Evolutionary conservation across 768 basidiomycete genomes (phyloP), one percentile per base, ranked within the genome.

Genomic region (Sutorius australiensis): DNA sequence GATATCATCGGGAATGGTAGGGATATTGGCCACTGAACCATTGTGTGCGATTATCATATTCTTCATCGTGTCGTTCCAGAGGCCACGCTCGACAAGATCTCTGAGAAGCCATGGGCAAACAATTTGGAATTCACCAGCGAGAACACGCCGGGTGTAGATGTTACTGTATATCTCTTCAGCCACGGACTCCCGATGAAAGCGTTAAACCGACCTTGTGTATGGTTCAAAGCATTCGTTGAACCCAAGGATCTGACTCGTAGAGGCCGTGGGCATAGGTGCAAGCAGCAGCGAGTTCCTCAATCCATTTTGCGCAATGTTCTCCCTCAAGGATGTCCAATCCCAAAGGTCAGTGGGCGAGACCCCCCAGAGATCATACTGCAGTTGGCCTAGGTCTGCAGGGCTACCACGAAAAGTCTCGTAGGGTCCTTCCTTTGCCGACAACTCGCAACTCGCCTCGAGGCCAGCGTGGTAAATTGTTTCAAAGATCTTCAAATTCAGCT

Each of bases 141-240:
- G 84, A 14, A 98, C 97, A 65, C 95, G 94, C 49, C 97, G 94
- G 46, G 95, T 95, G 72, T 99, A 98, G 67, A 98, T 95, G 77
- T 98, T 98, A 67, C 94, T 94, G 42, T 31, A 34, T 32, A n/a
- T 53, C 34, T 36, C 6, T 24, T 66, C 34, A 67, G 51, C 41
- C 10, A 37, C 48, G 9, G 39, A 36, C 33, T 33, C 17, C 19
- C 19, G 27, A 6, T 12, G 24, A 34, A 9, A 24, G 30, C 0
- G 33, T 17, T 36, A n/a, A 50, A 67, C 78, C 42, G 58, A 88
- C 87, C 86, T 91, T 0, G 95, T 98, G 72, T 98, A 99, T 1
- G 97, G 94, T 73, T 99, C 97, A 71, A 99, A 98, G 73, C 95
- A 98, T 64, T 98, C 97, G 71, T 98, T 99, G 78, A 89, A 89